Conservation (phyloP, 768 basidiomycete species). For the Russula ochroleuca region DNA sequence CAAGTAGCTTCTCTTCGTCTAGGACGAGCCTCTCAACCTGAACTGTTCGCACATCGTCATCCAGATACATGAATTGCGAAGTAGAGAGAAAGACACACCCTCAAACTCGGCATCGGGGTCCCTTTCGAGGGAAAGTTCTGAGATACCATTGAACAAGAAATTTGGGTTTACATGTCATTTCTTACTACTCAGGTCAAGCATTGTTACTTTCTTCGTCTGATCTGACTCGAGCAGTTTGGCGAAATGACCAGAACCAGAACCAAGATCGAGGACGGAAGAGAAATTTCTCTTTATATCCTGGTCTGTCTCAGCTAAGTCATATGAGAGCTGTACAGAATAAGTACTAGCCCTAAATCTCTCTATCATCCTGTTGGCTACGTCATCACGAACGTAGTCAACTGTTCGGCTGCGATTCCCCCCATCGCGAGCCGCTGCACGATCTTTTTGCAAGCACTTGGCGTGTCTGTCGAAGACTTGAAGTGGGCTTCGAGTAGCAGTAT, state of each 20-base stretch:
- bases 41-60: slow-evolving; percentile 44
- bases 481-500: slow-evolving; percentile 49
- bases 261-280: slow-evolving; percentile 75
- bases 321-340: slow-evolving; percentile 14
- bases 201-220: slow-evolving; percentile 65
- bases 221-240: slow-evolving; percentile 70
- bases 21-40: slow-evolving; percentile 69
- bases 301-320: slow-evolving; percentile 10
- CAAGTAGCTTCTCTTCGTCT: slow-evolving; percentile 80
- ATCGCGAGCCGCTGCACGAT: slow-evolving; percentile 60
- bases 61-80: slow-evolving; percentile 4
- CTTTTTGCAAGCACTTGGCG: slow-evolving; percentile 71
- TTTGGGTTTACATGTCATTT: background rate
- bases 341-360: slow-evolving; percentile 76
- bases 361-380: slow-evolving; percentile 85
- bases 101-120: slow-evolving; percentile 79
- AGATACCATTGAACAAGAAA: slow-evolving; percentile 12
- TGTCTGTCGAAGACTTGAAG: slow-evolving; percentile 86
- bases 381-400: slow-evolving; percentile 89
- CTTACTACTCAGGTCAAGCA: slow-evolving; percentile 85
- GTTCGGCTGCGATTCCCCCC: slow-evolving; percentile 59
- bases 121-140: slow-evolving; percentile 67
- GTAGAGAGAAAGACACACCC: slow-evolving; percentile 42
- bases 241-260: slow-evolving; percentile 89
- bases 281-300: slow-evolving; percentile 92